Evolutionary conservation across 2,329 filamentous ascomycete species (phyloP), one percentile per base, ranked within the genome.

Genomic region (Aspergillus sp.): DNA sequence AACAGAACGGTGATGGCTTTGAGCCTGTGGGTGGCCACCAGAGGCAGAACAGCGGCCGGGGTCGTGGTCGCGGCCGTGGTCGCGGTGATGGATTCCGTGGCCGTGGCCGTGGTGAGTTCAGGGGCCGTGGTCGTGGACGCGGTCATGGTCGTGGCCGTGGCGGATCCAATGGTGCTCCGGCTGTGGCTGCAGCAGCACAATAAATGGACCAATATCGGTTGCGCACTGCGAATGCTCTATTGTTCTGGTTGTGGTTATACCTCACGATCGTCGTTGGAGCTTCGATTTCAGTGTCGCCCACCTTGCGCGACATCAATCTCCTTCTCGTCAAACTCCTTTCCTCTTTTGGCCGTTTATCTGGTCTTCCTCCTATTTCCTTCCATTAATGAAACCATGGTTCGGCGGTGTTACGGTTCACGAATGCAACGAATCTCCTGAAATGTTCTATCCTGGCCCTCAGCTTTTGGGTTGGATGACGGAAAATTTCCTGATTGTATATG

Each of bases 41-140:
- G 50, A 60, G 64, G 49, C 63, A 68, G 52, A 53, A 58, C 47
- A 67, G 65, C 45, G 63, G 62, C 46, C 64, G 66, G 20, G 62
- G 65, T 20, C 60, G 68, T 45, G 64, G 65, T 43, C 43, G 43
- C 32, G 59, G 63, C 17, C 66, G 67, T 51, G 67, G 67, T 13
- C 63, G 66, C 17, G 65, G 66, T 47, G 64, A 66, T 45, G 65
- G 66, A 30, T 63, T 64, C 54, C 63, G 69, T 41, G 62, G 66
- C 41, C 65, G 66, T 41, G 63, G 64, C 33, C 61, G 65, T 43
- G 64, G 65, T 30, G 66, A 65, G 4, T 63, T 58, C 53, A 58
- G 62, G 43, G 66, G 65, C 17, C 66, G 68, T 49, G 67, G 67
- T n/a, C 64, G 67, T 45, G 67, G 67, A 43, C 64, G 65, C 23